These are phyloP conservation scores for Trichoderma harzianum DNA, from an alignment of 2,329 filamentous ascomycete genomes.

Conservation along the genomic window DNA sequence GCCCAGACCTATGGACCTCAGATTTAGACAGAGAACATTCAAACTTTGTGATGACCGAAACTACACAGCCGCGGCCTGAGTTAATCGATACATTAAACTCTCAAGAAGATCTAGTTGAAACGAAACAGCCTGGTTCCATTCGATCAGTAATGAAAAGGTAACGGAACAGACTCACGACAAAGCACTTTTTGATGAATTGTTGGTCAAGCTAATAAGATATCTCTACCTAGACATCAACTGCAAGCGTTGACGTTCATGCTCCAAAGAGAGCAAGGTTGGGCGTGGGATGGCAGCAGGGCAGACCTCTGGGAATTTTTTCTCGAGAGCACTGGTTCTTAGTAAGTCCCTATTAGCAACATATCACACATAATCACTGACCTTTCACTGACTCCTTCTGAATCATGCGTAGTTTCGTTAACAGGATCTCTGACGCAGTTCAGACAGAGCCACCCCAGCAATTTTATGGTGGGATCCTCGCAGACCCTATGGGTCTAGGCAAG, in stretches of 20 bases:
- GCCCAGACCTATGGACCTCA: background rate
- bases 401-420: constrained; percentile 33
- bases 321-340: constrained; percentile 17
- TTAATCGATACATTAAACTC: background rate
- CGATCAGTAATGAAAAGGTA: background rate
- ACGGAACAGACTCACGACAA: background rate
- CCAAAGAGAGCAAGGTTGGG: constrained; percentile 37
- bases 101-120: background rate
- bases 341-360: background rate
- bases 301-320: constrained; percentile 36
- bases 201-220: background rate
- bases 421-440: constrained; percentile 29
- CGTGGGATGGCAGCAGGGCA: constrained; percentile 22
- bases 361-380: fast-evolving
- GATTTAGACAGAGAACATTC: background rate
- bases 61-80: background rate
- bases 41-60: background rate
- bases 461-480: constrained; percentile 45
- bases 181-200: background rate
- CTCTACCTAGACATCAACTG: constrained; percentile 38
- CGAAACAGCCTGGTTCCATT: background rate
- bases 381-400: background rate
- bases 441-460: constrained; percentile 33
- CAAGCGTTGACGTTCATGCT: constrained; percentile 44
- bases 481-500: constrained; percentile 47